Percentiles rank a stretch among this genome's conserved stretches.
Evolutionary conservation across 345 rosid species (phyloP).

Genomic region (Orychophragmus violaceus): DNA sequence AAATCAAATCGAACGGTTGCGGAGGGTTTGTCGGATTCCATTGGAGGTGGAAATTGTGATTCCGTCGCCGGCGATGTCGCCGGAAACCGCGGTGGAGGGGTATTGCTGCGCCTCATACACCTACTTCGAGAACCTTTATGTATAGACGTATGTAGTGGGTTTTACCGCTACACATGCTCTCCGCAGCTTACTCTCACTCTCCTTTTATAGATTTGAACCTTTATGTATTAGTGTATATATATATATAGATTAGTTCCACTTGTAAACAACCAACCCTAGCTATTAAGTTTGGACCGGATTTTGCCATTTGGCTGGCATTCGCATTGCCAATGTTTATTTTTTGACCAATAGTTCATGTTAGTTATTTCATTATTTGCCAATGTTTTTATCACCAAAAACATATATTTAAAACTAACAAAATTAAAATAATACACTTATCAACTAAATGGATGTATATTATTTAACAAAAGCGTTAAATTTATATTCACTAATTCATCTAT

Average conservation of each 20-base stretch:
- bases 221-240: background rate
- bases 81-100: too few relatives aligned
- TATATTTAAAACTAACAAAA: background rate
- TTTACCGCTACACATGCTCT: constrained; percentile 8
- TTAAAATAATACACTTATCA: background rate
- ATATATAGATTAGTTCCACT: background rate
- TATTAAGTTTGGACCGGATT: constrained; percentile 15
- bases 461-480: background rate
- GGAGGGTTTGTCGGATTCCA: too few relatives aligned
- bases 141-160: too few relatives aligned
- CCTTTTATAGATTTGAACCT: constrained; percentile 24
- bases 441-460: background rate
- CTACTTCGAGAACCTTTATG: too few relatives aligned
- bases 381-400: constrained; percentile 1
- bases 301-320: constrained; percentile 7
- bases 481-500: background rate
- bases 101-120: too few relatives aligned
- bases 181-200: background rate
- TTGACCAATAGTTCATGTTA: too few relatives aligned
- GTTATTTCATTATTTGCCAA: too few relatives aligned
- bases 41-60: too few relatives aligned
- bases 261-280: constrained; percentile 5
- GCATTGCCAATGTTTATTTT: constrained; percentile 2
- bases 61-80: too few relatives aligned
- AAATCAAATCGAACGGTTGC: too few relatives aligned